Conservation (phyloP, 805 yeast species). For the Nadsonia fulvescens region DNA sequence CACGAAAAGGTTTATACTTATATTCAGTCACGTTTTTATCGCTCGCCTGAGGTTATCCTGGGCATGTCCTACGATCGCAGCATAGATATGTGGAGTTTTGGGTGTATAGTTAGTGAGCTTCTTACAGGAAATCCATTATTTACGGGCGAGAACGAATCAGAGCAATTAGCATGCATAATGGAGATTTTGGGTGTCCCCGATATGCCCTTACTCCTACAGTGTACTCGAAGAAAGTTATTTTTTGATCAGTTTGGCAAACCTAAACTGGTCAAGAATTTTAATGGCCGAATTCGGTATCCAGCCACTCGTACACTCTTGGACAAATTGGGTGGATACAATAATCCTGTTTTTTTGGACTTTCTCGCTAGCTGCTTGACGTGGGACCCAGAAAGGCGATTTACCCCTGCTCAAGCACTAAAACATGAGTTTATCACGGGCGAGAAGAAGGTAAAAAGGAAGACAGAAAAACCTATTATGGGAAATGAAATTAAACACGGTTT, state of each 20-base stretch:
- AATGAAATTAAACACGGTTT: neutral
- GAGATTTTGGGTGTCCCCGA: constrained; percentile 83
- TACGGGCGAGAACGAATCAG: constrained; percentile 78
- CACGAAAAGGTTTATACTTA: constrained; percentile 84
- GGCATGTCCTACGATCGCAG: constrained; percentile 80
- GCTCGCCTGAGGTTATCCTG: constrained; percentile 90
- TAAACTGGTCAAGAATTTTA: constrained; percentile 10
- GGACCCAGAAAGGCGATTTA: constrained; percentile 38
- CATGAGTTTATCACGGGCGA: constrained; percentile 19
- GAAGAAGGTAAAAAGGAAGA: constrained; percentile 1
- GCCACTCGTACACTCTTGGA: constrained; percentile 12
- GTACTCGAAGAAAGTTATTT: constrained; percentile 20
- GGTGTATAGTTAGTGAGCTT: constrained; percentile 93
- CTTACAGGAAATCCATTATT: constrained; percentile 83
- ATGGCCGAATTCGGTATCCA: constrained; percentile 12
- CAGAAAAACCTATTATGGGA: constrained; percentile 2
- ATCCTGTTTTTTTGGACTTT: constrained; percentile 19
- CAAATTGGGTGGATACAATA: constrained; percentile 12
- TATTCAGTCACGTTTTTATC: constrained; percentile 86
- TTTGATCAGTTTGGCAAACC: constrained; percentile 21
- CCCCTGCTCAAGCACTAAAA: constrained; percentile 19
- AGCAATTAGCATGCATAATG: constrained; percentile 80
- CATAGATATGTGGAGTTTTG: constrained; percentile 95
- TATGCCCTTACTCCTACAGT: constrained; percentile 19
- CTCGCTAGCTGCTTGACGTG: constrained; percentile 52